Conservation (phyloP, 2,329 filamentous ascomycete genomes). For the Calonectria pteridis region DNA sequence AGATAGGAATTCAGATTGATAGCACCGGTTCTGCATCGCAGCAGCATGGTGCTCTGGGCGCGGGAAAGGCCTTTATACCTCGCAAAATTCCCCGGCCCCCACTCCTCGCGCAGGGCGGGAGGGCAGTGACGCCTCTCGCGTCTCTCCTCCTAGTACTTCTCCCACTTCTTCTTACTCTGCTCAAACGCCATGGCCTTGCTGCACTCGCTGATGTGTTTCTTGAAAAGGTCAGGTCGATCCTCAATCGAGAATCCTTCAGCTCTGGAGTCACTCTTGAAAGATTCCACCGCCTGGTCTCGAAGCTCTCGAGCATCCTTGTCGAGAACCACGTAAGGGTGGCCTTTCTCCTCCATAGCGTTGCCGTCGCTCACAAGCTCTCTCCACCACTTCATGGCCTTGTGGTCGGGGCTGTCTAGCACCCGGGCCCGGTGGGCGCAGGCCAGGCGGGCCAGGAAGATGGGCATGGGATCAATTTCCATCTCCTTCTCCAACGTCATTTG, state of each 20-base stretch:
- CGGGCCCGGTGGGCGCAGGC: neutral
- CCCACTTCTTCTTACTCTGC: neutral
- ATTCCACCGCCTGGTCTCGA: neutral
- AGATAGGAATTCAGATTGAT: neutral
- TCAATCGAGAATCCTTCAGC: neutral
- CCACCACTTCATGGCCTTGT: neutral
- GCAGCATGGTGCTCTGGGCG: neutral
- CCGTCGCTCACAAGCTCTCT: neutral
- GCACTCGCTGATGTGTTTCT: neutral
- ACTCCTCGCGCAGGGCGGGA: neutral
- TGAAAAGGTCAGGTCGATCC: neutral
- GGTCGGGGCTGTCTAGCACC: neutral
- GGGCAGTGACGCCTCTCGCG: neutral
- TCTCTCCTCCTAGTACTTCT: neutral
- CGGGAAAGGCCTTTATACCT: neutral
- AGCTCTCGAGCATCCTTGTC: neutral
- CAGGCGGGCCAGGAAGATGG: neutral
- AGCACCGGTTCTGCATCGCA: neutral
- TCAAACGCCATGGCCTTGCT: neutral
- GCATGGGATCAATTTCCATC: neutral
- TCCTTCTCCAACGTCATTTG: neutral
- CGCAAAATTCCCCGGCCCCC: neutral
- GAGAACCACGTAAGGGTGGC: neutral
- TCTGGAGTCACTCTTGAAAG: neutral
- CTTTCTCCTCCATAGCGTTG: neutral